Evolutionary conservation across 352 stramenopile species (phyloP), one percentile per base, ranked within the genome.

Genomic region (Globisporangium emineosum): DNA sequence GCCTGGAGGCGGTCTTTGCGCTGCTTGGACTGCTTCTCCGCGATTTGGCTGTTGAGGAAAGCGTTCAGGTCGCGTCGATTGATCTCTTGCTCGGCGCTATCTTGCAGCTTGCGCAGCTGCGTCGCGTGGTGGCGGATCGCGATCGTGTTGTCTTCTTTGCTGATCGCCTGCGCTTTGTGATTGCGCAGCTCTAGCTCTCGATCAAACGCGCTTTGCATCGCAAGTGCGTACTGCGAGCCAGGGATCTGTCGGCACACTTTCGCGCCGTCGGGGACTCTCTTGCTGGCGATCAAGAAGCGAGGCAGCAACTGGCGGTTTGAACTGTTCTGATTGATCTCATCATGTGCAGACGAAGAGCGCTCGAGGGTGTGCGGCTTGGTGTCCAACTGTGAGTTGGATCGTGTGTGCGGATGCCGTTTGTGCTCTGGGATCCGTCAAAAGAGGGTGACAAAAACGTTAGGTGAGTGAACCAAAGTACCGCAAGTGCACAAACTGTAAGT

Each of bases 1-100:
- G 67, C 49, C 10, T 57, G 40, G 10, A 73, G 62, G 43, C 65
- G 65, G 13, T 57, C 60, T 17, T 60, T 37, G 2, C 51, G 59
- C 59, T 68, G 56, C 21, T 59, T 49, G 17, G 66, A 37, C 12
- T 69, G 71, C 60, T 86, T 87, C 17, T 68, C 53, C 21, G 76
- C 60, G 57, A 90, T 87, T 51, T 90, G 81, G 25, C 37, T 32
- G 57, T 66, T 80, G 8, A 90, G 64, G 56, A 81, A 86, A 33
- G 68, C 69, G 40, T 90, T 79, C 6, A 88, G 56, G 3, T 86
- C 78, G 15, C 70, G 75, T 15, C 77, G 71, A 29, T 62, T 51
- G 15, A 88, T 65, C 1, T 62, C 60, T 40, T 75, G 65, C 51
- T 81, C 68, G 2, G 81, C 77, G 27, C 70, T 68, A 60, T 77